phyloP scores from a whole-genome alignment of 2,329 filamentous ascomycete genomes.

The Didymella segeticola region DNA sequence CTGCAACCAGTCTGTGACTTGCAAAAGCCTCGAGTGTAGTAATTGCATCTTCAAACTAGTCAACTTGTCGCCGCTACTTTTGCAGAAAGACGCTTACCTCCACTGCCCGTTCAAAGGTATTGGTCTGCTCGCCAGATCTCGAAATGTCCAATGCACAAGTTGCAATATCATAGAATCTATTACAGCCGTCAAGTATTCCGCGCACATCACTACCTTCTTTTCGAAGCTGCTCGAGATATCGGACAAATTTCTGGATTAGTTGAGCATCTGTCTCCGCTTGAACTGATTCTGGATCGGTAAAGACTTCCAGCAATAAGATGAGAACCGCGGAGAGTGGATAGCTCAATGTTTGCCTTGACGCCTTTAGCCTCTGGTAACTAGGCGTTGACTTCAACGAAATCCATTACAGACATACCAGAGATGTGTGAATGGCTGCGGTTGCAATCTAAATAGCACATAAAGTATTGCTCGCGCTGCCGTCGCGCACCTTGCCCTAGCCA shows the following conservation, averaged over 20 bases:
- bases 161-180: not conserved
- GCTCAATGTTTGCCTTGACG: constrained; percentile 1
- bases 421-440: constrained; percentile 1
- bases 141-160: not conserved
- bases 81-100: not conserved
- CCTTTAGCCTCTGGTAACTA: not conserved
- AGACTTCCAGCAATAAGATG: not conserved
- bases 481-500: not conserved
- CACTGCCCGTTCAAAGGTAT: not conserved
- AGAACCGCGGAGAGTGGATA: constrained; percentile 7
- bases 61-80: not conserved
- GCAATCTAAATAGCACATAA: not conserved
- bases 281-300: not conserved
- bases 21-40: not conserved
- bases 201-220: not conserved
- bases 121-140: not conserved
- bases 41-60: not conserved
- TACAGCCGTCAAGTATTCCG: not conserved
- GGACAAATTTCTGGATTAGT: not conserved
- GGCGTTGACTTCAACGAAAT: not conserved
- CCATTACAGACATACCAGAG: constrained; percentile 2
- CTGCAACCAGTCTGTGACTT: constrained; percentile 7
- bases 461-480: constrained; percentile 1
- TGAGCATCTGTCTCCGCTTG: not conserved
- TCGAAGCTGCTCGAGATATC: not conserved